Evolutionary conservation across 192 early-diverging fungal genomes (phyloP), one percentile per base, ranked within the genome.

Genomic region (Phlyctochytrium planicorne): DNA sequence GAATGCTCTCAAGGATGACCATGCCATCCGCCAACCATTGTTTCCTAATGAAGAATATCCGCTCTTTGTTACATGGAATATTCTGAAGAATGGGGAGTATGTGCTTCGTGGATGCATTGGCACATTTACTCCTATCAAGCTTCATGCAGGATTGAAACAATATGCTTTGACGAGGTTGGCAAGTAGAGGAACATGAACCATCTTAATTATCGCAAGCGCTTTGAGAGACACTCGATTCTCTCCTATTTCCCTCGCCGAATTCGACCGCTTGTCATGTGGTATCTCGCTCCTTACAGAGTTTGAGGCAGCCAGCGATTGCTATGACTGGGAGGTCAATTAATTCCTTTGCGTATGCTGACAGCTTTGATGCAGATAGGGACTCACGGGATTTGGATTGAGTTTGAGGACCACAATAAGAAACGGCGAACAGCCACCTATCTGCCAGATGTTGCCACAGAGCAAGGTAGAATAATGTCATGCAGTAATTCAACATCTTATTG

Each of bases 311-410:
- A 63, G 69, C 3, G 73, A 89, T 67, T 90, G 88, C 64, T 68
- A 88, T 31, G 96, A 98, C 75, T 98, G 96, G 96, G 87, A 90
- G 62, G 75, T 87, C 68, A 57, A 36, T 75, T 17, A 37, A 23
- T 30, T 17, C 30, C 23, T 14, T 53, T 52, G 23, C 63, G 1
- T 60, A 30, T 17, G 10, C 40, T 47, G 6, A 6, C 6, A 47
- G 6, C 10, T 47, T 47, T 27, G 3, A 31, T 31, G 32, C 35
- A 63, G 66, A 65, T 95, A 59, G 96, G 96, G 23, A 79, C 65
- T 14, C 96, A 98, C 79, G 96, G 96, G 2, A 91, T 98, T 47
- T 91, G 94, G 90, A 95, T 98, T 33, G 91, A 93, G 71, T 96
- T 96, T 64, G 62, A 62, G 6, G 71, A 82, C 29, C 67, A 74